These are phyloP conservation scores for Phoma sp. DNA, from an alignment of 2,329 filamentous ascomycete genomes.

Conservation along the genomic window DNA sequence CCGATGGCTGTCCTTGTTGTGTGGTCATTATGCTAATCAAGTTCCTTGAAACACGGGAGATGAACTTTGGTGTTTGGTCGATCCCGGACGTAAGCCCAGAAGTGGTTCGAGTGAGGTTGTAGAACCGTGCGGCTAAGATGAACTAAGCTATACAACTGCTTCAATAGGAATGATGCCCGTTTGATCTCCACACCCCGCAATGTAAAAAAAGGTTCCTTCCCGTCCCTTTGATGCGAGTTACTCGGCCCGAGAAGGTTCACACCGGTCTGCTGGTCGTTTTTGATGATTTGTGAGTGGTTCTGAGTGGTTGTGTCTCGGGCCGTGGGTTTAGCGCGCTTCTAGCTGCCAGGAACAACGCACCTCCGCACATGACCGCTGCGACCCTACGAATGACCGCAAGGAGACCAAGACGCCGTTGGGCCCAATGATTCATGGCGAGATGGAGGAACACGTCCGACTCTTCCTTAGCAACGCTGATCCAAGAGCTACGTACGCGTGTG, in stretches of 20 bases:
- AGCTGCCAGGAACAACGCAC: constrained; percentile 15
- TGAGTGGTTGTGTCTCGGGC: constrained; percentile 14
- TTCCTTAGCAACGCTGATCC: constrained; percentile 9
- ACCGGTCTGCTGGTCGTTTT: constrained; percentile 1
- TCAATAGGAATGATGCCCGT: constrained; percentile 4
- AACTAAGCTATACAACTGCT: constrained; percentile 12
- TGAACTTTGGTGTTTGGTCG: constrained; percentile 8
- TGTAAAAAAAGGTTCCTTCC: constrained; percentile 4
- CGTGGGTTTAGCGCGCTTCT: constrained; percentile 7
- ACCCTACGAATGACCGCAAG: constrained; percentile 14
- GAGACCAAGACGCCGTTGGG: not conserved
- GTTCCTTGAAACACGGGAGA: constrained; percentile 15
- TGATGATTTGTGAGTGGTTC: not conserved
- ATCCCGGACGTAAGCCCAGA: constrained; percentile 7
- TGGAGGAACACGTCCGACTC: constrained; percentile 1
- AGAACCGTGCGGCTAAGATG: constrained; percentile 5
- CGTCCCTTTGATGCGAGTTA: constrained; percentile 6
- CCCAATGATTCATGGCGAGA: constrained; percentile 7
- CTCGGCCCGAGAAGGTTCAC: constrained; percentile 15
- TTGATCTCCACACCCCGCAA: constrained; percentile 13
- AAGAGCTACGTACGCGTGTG: constrained; percentile 3
- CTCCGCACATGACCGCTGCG: constrained; percentile 4
- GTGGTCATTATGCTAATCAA: not conserved
- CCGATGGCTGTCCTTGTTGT: constrained; percentile 1
- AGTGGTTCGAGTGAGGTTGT: not conserved